phyloP scores from a whole-genome alignment of 768 basidiomycete genomes.

The Hydnomerulius pinastri region DNA sequence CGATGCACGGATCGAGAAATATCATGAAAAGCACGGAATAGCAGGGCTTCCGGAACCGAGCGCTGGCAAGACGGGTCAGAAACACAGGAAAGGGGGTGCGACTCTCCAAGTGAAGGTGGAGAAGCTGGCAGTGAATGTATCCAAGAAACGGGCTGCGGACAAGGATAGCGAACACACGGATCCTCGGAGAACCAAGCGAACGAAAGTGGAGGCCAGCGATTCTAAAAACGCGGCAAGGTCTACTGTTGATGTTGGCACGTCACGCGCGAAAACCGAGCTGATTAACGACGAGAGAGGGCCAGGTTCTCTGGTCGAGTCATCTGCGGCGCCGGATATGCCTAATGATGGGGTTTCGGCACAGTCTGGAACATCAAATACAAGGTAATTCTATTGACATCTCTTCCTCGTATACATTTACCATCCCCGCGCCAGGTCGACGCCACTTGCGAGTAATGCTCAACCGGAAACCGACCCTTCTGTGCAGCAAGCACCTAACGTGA shows the following conservation, averaged over 20 bases:
- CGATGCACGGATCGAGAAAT: slow-evolving; percentile 42
- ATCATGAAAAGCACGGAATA: slow-evolving; percentile 36
- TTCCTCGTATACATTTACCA: background rate
- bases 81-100: slow-evolving; percentile 2
- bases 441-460: background rate
- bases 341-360: background rate
- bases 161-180: background rate
- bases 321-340: background rate
- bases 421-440: background rate
- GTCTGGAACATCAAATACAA: background rate
- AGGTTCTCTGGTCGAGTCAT: background rate
- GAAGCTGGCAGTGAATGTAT: background rate
- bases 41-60: background rate
- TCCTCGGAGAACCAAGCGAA: background rate
- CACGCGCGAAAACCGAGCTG: background rate
- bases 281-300: background rate
- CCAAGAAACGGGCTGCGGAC: background rate
- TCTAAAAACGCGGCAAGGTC: background rate
- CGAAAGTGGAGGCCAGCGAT: background rate
- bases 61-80: background rate
- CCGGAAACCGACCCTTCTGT: background rate
- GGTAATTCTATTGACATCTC: background rate
- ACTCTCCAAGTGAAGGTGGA: background rate
- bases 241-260: no score
- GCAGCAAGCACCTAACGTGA: background rate